Base-by-base conservation (phyloP, 768 basidiomycete species). In the Leccinum variicolor region DNA sequence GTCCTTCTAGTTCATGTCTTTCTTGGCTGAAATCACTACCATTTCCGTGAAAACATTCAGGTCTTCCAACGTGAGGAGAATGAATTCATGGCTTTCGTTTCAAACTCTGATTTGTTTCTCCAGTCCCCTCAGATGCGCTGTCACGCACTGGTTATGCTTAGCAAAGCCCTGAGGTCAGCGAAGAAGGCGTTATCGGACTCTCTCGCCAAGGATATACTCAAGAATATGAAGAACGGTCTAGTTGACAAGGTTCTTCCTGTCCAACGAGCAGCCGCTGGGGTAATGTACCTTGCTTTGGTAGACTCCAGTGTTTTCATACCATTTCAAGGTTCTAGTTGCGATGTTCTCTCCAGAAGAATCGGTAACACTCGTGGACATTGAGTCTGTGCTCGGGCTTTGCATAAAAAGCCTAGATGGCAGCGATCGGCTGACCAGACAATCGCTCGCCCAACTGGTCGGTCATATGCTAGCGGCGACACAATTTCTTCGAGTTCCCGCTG, bases 401-500 rank as follows among this genome's bases (percentile, higher is more conserved):
- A 74, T 88, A 41, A 90, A 86, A 68, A 84, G 84, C 48, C 75
- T 97, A 25, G 95, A 98, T n/a, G 70, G 73, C 2, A 82, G 90
- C 11, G 95, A 97, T 70, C 90, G 92, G 72, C 75, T 84, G 50
- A 92, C 94, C 3, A 82, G 94, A n/a, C 83, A 84, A 49, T 78
- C 90, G 0, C 83, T 94, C 46, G 83, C 93, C 6, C 84, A 84
- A 55, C 82, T 99, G 5, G 82, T 89, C 0, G 94, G 94, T 1
- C 87, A 92, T 64, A 73, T 98, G 31, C 84, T 99, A 3, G 84
- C 92, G 0, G 82, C 84, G 0, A 94, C 93, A 0, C 95, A 98
- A 67, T 76, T 84, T 3, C 85, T 87, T 57, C 77, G 86, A 26
- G 72, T 76, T 13, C 67, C 82, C 0, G 64, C 81, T 17, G 58